Evolutionary conservation across 495 filamentous ascomycete genomes (phyloP), one percentile per base, ranked within the genome.

Genomic region (Neurospora sp.): DNA sequence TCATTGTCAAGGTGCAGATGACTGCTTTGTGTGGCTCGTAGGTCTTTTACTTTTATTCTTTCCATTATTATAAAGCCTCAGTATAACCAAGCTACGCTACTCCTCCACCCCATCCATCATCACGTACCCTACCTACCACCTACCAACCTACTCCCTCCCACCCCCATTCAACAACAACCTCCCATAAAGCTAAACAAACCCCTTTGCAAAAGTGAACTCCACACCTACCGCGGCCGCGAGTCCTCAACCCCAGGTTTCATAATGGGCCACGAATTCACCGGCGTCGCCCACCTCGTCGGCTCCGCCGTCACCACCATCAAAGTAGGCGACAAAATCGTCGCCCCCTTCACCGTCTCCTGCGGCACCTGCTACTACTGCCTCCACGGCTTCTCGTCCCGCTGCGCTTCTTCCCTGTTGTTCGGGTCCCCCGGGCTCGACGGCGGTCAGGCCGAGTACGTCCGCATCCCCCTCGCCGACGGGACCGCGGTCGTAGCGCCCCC

Each of bases 21-120:
- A 93, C 94, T 18, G 95, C 93, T 35, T 87, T 98, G 48, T 98
- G 95, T 81, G 95, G 95, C 76, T 94, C 92, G 94, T 94, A 82
- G 79, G 88, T 85, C 31, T 35, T n/a, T 27, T 27, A 20, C 2
- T 22, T 38, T 38, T 31, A 18, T 53, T 69, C n/a, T 53, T 59
- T 48, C 68, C 18, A 10, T 44, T 46, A 20, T 3, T 7, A 9
- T 6, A 35, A 35, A 35, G 31, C 41, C 18, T n/a, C 41, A 44
- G 41, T 44, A 44, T 44, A 44, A n/a, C 12, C 42, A 44, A 7
- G 5, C 16, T 18, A 44, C 41, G 1, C 40, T 16, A 4, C 40
- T 4, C 14, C 14, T 48, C n/a, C 10, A 35, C 35, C 5, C 35
- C 10, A 31, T 4, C 46, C 46, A 12, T 53, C 46, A 2, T 5